Percentiles rank a stretch among this genome's conserved stretches.
Conservation (phyloP, 306 rosid species). For the Herpetospermum pedunculosum region DNA sequence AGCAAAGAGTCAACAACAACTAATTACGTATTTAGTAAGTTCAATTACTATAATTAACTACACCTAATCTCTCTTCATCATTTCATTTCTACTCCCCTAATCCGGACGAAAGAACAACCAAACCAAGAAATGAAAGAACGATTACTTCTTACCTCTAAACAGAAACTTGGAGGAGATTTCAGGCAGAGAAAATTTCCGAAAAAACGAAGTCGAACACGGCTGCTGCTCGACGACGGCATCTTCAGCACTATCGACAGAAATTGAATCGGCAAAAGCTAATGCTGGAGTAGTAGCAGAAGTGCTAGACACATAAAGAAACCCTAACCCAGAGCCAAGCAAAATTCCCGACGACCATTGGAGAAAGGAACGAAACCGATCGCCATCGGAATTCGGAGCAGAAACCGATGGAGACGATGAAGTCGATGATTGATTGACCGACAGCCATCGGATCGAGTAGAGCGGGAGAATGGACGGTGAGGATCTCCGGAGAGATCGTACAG, state of each 20-base stretch:
- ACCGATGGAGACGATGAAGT: conserved; percentile 15
- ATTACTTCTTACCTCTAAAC: conserved; percentile 35
- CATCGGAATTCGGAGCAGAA: not conserved
- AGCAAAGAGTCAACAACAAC: not conserved
- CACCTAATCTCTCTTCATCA: not conserved
- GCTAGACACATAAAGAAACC: conserved; percentile 39
- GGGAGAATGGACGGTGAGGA: conserved; percentile 20
- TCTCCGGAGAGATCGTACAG: conserved; percentile 30
- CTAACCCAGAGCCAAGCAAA: conserved; percentile 31
- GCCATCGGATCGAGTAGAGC: conserved; percentile 14
- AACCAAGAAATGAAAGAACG: not conserved
- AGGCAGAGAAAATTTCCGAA: conserved; percentile 41
- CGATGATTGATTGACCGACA: conserved; percentile 9
- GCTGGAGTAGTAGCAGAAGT: conserved; percentile 5
- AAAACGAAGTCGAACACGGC: conserved; percentile 14
- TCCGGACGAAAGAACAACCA: not conserved
- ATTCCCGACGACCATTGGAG: conserved; percentile 33
- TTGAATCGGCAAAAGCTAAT: conserved; percentile 20
- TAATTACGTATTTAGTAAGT: not conserved
- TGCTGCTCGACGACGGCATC: not conserved
- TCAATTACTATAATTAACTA: not conserved
- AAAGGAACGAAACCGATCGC: conserved; percentile 1
- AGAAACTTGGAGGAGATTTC: conserved; percentile 21
- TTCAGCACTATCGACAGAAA: conserved; percentile 11
- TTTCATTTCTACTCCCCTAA: not conserved